A percentile compares a stretch with the other conserved stretches of the same genome.
phyloP scores from a whole-genome alignment of 2,329 filamentous ascomycete genomes.

The Sporothrix pseudoabietina region DNA sequence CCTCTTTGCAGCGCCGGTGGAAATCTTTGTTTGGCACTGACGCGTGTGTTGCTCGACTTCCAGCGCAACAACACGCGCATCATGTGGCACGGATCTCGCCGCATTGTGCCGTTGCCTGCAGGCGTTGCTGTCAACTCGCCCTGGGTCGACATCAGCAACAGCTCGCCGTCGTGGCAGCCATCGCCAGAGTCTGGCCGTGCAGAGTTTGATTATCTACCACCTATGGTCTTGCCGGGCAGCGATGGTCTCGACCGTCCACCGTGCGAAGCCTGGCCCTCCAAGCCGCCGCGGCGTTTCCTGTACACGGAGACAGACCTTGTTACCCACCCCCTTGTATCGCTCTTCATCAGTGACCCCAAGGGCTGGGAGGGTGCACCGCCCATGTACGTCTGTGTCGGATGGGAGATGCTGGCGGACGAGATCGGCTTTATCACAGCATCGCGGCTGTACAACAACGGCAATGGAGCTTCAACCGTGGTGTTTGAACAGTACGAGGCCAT shows the following conservation, averaged over 20 bases:
- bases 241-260: conserved; percentile 42
- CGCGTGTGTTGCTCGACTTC: conserved; percentile 70
- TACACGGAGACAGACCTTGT: conserved; percentile 59
- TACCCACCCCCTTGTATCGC: conserved; percentile 68
- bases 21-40: conserved; percentile 66
- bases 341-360: conserved; percentile 51
- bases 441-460: conserved; percentile 49
- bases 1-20: conserved; percentile 64
- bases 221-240: conserved; percentile 40
- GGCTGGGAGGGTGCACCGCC: conserved; percentile 67
- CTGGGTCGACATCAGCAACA: conserved; percentile 72
- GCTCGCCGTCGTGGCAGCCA: conserved; percentile 56
- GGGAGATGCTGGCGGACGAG: conserved; percentile 73
- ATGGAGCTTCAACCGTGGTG: conserved; percentile 64
- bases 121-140: conserved; percentile 65
- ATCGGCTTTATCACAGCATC: conserved; percentile 62
- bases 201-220: conserved; percentile 65
- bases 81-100: conserved; percentile 60
- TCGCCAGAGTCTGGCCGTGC: conserved; percentile 43
- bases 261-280: conserved; percentile 61
- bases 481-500: conserved; percentile 78
- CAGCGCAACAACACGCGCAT: conserved; percentile 51
- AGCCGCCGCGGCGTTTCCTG: conserved; percentile 55
- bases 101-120: conserved; percentile 66
- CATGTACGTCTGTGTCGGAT: conserved; percentile 67